phyloP scores from a whole-genome alignment of 352 stramenopile species.

The Phytophthora vignae region DNA sequence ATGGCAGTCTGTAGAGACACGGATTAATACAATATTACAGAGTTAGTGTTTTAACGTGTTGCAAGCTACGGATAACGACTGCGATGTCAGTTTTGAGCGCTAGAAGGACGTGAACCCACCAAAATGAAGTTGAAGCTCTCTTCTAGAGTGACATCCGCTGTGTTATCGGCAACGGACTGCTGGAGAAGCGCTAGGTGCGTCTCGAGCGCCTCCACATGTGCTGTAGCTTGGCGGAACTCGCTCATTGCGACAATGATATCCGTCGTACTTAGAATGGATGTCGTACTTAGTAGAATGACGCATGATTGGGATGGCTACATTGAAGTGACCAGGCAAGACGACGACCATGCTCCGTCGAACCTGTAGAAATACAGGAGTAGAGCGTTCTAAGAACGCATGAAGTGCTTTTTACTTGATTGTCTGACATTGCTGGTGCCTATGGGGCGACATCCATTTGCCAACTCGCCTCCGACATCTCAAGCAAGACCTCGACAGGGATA shows the following conservation, averaged over 20 bases:
- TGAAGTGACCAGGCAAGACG: slow-evolving; percentile 1
- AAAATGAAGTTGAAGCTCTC: slow-evolving; percentile 42
- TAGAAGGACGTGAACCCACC: slow-evolving; percentile 19
- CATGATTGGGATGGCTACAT: slow-evolving; percentile 7
- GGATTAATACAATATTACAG: slow-evolving; percentile 11
- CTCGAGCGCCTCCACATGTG: slow-evolving; percentile 55
- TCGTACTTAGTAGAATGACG: background rate
- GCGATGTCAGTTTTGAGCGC: slow-evolving; percentile 10
- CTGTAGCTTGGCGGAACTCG: slow-evolving; percentile 57
- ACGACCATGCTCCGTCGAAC: background rate
- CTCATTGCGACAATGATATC: slow-evolving; percentile 43
- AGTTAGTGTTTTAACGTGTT: background rate
- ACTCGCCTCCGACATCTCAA: background rate
- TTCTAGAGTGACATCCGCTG: slow-evolving; percentile 4
- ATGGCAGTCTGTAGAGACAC: slow-evolving; percentile 32
- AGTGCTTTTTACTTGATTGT: background rate
- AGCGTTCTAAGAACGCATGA: background rate
- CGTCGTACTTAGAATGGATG: background rate
- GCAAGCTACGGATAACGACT: background rate
- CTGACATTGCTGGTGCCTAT: background rate
- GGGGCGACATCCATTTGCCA: background rate
- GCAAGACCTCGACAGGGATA: background rate
- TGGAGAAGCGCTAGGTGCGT: slow-evolving; percentile 43
- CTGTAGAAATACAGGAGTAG: background rate
- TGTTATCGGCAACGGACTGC: background rate